Percentiles rank a stretch among this genome's conserved stretches.
Evolutionary conservation across 768 basidiomycete genomes (phyloP).

Genomic region (Collybia sp.): DNA sequence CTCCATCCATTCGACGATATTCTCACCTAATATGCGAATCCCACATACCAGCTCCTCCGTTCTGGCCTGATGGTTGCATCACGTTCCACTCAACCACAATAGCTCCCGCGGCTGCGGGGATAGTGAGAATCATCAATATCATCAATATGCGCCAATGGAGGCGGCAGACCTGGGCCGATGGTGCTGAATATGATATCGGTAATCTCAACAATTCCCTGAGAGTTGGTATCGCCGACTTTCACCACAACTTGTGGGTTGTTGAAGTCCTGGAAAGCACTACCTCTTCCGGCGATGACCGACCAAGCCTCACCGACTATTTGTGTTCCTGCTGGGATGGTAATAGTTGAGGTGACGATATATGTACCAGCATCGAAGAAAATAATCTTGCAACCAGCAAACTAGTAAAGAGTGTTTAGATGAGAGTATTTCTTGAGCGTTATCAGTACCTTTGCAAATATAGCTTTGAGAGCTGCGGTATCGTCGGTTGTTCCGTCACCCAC

Average conservation of each 20-base stretch:
- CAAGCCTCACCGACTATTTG: slow-evolving; percentile 59
- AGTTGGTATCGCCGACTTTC: slow-evolving; percentile 45
- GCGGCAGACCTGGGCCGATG: slow-evolving; percentile 38
- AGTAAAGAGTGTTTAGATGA: not conserved
- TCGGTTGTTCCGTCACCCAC: slow-evolving; percentile 73
- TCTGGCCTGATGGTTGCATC: slow-evolving; percentile 45
- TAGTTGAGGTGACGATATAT: slow-evolving; percentile 49
- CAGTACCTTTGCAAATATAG: slow-evolving; percentile 52
- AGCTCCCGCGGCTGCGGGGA: slow-evolving; percentile 44
- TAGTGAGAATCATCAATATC: slow-evolving; percentile 1
- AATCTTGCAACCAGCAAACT: slow-evolving; percentile 74
- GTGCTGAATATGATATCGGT: slow-evolving; percentile 61
- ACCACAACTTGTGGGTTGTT: slow-evolving; percentile 43
- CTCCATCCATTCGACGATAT: not conserved
- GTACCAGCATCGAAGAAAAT: slow-evolving; percentile 77
- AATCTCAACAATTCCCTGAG: slow-evolving; percentile 53
- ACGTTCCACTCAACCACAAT: slow-evolving; percentile 71
- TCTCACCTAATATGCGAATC: slow-evolving; percentile 48
- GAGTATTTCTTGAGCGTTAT: not conserved
- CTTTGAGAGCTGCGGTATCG: slow-evolving; percentile 65
- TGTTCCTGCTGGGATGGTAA: slow-evolving; percentile 55
- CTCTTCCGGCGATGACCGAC: slow-evolving; percentile 51
- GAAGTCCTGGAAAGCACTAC: slow-evolving; percentile 39
- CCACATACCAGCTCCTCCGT: slow-evolving; percentile 57
- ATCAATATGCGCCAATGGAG: not conserved